Evolutionary conservation across 495 filamentous ascomycete genomes (phyloP).

Genomic region (Hyphodiscus hymeniophilus): DNA sequence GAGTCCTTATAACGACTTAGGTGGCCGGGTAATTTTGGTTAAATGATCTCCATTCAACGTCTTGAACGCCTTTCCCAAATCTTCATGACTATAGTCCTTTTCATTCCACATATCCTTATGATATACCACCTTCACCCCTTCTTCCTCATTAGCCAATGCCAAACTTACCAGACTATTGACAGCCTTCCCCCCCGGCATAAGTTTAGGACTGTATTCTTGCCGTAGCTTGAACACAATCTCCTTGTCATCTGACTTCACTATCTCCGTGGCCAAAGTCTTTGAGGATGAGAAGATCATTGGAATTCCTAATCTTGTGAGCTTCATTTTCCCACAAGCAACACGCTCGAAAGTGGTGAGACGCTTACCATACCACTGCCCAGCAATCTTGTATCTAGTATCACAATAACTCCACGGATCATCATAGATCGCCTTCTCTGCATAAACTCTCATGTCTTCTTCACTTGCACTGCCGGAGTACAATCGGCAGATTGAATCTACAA

Average conservation of each 20-base stretch:
- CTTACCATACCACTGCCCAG: constrained; percentile 42
- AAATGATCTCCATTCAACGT: constrained; percentile 40
- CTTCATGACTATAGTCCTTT: constrained; percentile 42
- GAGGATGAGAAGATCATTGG: constrained; percentile 34
- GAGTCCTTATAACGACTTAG: constrained; percentile 21
- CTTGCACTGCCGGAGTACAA: constrained; percentile 38
- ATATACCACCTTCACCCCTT: constrained; percentile 36
- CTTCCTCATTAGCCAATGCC: constrained; percentile 32
- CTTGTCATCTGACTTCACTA: constrained; percentile 27
- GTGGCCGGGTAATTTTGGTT: constrained; percentile 31
- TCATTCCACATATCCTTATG: constrained; percentile 47
- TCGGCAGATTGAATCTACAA: constrained; percentile 33
- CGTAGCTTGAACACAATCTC: constrained; percentile 35
- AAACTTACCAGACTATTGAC: constrained; percentile 35
- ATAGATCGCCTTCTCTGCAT: constrained; percentile 37
- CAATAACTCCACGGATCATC: constrained; percentile 44
- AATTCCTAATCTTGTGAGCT: constrained; percentile 18
- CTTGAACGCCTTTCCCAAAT: constrained; percentile 38
- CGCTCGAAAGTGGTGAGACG: neutral
- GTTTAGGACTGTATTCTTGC: constrained; percentile 36
- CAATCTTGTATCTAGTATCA: constrained; percentile 41
- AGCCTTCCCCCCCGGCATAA: constrained; percentile 26
- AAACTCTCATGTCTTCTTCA: constrained; percentile 40
- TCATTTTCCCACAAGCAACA: neutral
- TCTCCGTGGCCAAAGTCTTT: constrained; percentile 32